Percentiles rank a stretch among this genome's conserved stretches.
Evolutionary conservation across 805 yeast genomes (phyloP).

Genomic region (Metschnikowia sp.): DNA sequence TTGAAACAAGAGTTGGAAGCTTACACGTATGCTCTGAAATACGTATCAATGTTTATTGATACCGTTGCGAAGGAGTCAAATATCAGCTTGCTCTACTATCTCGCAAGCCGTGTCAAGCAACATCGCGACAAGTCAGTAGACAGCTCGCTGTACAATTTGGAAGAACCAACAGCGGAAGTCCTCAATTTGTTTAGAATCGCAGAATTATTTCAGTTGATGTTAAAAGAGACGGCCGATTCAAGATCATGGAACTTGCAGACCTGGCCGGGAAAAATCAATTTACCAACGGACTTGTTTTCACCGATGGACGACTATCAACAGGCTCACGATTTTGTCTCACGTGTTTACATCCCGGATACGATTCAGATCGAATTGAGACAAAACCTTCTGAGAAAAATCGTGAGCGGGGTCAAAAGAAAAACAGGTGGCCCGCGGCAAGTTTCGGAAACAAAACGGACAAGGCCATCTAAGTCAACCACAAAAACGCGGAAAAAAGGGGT

Average conservation of each 20-base stretch:
- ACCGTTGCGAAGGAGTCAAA: conserved; percentile 62
- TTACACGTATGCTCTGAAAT: conserved; percentile 53
- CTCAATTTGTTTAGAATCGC: conserved; percentile 60
- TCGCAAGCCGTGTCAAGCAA: conserved; percentile 77
- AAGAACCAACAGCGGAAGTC: conserved; percentile 22
- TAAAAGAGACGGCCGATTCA: conserved; percentile 54
- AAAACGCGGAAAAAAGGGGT: background rate
- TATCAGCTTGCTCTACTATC: conserved; percentile 67
- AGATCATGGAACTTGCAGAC: conserved; percentile 70
- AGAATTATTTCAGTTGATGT: conserved; percentile 66
- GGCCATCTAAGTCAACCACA: background rate
- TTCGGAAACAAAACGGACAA: background rate
- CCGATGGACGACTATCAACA: conserved; percentile 56
- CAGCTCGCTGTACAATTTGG: conserved; percentile 25
- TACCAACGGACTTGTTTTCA: conserved; percentile 69
- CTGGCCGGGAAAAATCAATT: conserved; percentile 75
- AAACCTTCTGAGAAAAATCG: background rate
- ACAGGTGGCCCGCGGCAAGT: background rate
- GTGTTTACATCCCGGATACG: conserved; percentile 52
- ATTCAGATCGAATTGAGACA: conserved; percentile 36
- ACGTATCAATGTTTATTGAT: conserved; percentile 57
- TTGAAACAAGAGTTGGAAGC: conserved; percentile 34
- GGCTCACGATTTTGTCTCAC: conserved; percentile 54
- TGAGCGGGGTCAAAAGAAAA: background rate
- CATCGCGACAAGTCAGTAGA: conserved; percentile 56